Evolutionary conservation across 1,139 yeast genomes (phyloP), one percentile per base, ranked within the genome.

Genomic region (Hyphopichia buzzinii): DNA sequence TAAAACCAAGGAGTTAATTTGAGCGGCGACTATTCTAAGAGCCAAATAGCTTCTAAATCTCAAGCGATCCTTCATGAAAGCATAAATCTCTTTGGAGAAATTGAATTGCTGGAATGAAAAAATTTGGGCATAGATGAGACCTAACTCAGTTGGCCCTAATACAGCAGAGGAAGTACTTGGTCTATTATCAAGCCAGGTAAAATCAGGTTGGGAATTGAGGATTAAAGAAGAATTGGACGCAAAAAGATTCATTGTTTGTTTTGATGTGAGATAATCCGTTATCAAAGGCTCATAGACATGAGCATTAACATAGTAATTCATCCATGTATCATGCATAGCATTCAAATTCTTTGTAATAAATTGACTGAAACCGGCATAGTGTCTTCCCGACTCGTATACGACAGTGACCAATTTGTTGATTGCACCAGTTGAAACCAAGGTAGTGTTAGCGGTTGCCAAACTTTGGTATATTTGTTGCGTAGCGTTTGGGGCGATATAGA

Each of bases 321-420:
- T 24, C 56, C 66, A 70, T 1, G 41, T 37, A 4, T 34, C 40
- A 37, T 62, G 62, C 8, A 77, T 50, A 4, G 28, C 36, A n/a
- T 44, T 41, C 17, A 76, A 40, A 23, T 71, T 55, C 2, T 76
- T 73, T 3, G 61, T 47, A 15, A 79, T 63, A 31, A 63, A 64
- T 17, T 67, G 55, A 7, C 50, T 53, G 46, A 74, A 54, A 8
- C 74, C 68, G 3, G 67, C 55, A 33, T 68, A 66, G 48, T 80
- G 85, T 41, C 83, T 60, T 1, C 79, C 84, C 2, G 76, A 62
- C 51, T 77, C 81, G 48, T 68, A 79, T 25, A 67, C 50, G 8
- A 58, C 53, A 23, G 59, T 57, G 13, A 74, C 50, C 10, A 74
- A 55, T 12, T 33, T 26, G 23, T 40, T 36, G 4, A 48, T 42